A percentile compares a stretch with the other conserved stretches of the same genome.
Conservation (phyloP, 2,329 filamentous ascomycete genomes). For the Lachnum nothofagi region DNA sequence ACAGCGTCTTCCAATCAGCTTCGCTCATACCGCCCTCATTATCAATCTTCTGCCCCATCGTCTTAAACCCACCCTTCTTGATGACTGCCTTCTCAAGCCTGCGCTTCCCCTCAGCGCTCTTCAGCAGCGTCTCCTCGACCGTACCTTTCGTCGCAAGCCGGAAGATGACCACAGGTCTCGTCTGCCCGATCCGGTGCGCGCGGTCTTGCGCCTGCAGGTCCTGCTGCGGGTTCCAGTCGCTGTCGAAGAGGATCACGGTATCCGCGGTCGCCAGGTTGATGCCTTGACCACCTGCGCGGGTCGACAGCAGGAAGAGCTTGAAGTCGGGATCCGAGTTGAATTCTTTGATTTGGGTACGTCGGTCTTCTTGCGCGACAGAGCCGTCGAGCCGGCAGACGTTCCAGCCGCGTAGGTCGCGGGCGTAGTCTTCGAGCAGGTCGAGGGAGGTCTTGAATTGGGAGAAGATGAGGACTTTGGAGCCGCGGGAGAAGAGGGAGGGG, state of each 20-base stretch:
- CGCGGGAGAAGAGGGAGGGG: slow-evolving; percentile 63
- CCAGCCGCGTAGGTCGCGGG: slow-evolving; percentile 70
- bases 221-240: slow-evolving; percentile 92
- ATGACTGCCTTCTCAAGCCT: slow-evolving; percentile 92
- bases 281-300: slow-evolving; percentile 85
- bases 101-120: slow-evolving; percentile 86
- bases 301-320: slow-evolving; percentile 82
- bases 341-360: slow-evolving; percentile 63
- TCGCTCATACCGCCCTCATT: slow-evolving; percentile 49
- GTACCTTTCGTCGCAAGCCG: slow-evolving; percentile 89
- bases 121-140: slow-evolving; percentile 80
- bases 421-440: slow-evolving; percentile 85
- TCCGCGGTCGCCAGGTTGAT: slow-evolving; percentile 92
- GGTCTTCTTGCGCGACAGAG: slow-evolving; percentile 68
- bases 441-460: slow-evolving; percentile 94
- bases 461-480: slow-evolving; percentile 92
- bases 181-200: slow-evolving; percentile 91
- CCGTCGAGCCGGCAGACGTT: slow-evolving; percentile 87
- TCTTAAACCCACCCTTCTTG: slow-evolving; percentile 80
- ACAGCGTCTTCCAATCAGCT: slow-evolving; percentile 55
- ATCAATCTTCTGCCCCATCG: slow-evolving; percentile 57
- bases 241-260: slow-evolving; percentile 87
- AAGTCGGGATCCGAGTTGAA: slow-evolving; percentile 64
- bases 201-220: slow-evolving; percentile 95
- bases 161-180: slow-evolving; percentile 84